phyloP scores from a whole-genome alignment of 345 rosid genomes.

The Orychophragmus violaceus region DNA sequence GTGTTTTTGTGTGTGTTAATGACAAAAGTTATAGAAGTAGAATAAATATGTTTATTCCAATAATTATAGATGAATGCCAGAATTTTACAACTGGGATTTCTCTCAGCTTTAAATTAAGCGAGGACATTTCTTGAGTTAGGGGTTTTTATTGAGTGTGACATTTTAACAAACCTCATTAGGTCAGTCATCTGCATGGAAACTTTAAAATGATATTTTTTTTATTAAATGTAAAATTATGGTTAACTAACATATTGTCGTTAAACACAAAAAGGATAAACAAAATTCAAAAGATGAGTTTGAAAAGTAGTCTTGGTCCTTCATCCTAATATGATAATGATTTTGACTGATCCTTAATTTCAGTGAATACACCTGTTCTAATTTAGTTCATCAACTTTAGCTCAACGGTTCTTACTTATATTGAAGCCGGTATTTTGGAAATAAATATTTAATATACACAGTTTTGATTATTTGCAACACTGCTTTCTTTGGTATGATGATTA shows the following conservation, averaged over 20 bases:
- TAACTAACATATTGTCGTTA: conserved; percentile 15
- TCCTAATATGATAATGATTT: conserved; percentile 2
- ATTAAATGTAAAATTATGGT: not conserved
- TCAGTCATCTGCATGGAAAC: conserved; percentile 24
- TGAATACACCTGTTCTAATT: conserved; percentile 1
- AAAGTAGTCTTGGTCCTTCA: conserved; percentile 16
- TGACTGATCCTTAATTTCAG: conserved; percentile 19
- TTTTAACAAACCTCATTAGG: conserved; percentile 26
- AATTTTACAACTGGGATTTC: conserved; percentile 13
- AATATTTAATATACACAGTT: not conserved
- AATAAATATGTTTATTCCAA: not conserved
- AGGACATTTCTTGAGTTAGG: conserved; percentile 23
- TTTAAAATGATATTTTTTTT: not conserved
- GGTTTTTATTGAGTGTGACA: conserved; percentile 27
- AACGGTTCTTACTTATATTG: conserved; percentile 17
- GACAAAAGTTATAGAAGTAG: not conserved
- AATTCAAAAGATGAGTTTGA: conserved; percentile 6
- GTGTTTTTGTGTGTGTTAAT: not conserved
- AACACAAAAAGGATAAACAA: conserved; percentile 7
- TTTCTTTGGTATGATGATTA: not conserved
- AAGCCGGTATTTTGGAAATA: not conserved
- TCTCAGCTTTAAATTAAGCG: conserved; percentile 21
- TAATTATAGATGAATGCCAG: conserved; percentile 7
- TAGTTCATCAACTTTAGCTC: conserved; percentile 32
- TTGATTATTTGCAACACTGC: not conserved